A percentile compares a stretch with the other conserved stretches of the same genome.
Conservation (phyloP, 257 asterid species). For the Henckelia pumila region DNA sequence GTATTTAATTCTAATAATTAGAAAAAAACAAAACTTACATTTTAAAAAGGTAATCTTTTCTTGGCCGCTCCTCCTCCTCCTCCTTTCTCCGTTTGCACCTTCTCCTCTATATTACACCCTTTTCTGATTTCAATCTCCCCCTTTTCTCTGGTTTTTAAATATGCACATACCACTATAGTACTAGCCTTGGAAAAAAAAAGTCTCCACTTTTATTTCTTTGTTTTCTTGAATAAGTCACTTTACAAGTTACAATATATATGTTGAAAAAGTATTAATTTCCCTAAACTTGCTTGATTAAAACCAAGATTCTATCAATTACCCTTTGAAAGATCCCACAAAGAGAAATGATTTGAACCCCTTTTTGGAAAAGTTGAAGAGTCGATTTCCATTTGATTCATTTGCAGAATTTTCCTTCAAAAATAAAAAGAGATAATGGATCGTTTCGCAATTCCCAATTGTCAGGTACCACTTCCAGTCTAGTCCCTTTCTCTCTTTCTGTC, state of each 20-base stretch:
- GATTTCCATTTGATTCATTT: constrained; percentile 45
- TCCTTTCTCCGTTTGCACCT: neutral
- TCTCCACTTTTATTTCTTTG: constrained; percentile 19
- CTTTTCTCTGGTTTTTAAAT: neutral
- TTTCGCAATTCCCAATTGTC: constrained; percentile 70
- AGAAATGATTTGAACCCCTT: constrained; percentile 28
- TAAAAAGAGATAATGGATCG: constrained; percentile 36
- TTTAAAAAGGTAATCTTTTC: neutral
- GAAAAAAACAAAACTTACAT: neutral
- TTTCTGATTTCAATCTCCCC: constrained; percentile 19
- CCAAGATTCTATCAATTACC: constrained; percentile 7
- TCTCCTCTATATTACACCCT: constrained; percentile 9
- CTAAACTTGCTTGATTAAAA: constrained; percentile 24
- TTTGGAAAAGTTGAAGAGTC: constrained; percentile 55
- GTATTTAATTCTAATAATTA: no score
- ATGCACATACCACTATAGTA: no score
- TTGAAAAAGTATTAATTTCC: constrained; percentile 39
- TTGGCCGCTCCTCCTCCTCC: neutral
- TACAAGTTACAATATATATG: no score
- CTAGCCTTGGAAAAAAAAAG: constrained; percentile 6
- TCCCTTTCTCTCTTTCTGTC: constrained; percentile 61
- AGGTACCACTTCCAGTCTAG: constrained; percentile 75
- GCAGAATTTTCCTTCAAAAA: constrained; percentile 27
- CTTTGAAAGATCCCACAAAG: constrained; percentile 39
- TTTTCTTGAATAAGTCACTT: constrained; percentile 14